Evolutionary conservation across 169 alveolate species (phyloP).

Genomic region (Hepatocystis sp.): DNA sequence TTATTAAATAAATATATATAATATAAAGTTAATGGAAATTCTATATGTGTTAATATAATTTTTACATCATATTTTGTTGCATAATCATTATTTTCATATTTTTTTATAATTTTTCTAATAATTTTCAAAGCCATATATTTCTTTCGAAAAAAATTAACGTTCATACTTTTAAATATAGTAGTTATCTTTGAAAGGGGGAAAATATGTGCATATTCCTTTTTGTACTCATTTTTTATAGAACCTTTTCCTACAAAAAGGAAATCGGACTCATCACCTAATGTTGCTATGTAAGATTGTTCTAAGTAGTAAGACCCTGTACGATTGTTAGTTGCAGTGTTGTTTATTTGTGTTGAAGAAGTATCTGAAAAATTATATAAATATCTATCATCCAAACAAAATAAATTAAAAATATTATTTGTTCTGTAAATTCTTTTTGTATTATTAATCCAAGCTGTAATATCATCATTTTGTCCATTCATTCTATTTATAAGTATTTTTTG

Average conservation of each 20-base stretch:
- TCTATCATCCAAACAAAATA: constrained; percentile 16
- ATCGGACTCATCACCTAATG: background rate
- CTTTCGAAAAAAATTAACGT: background rate
- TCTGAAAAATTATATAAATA: constrained; percentile 6
- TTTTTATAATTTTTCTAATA: constrained; percentile 32
- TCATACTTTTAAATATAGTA: background rate
- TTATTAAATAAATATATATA: constrained; percentile 24
- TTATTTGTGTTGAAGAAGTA: no score
- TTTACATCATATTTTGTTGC: constrained; percentile 43
- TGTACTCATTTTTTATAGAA: constrained; percentile 24
- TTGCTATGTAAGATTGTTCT: no score
- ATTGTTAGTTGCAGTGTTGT: no score
- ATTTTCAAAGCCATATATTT: constrained; percentile 42
- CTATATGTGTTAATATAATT: constrained; percentile 60
- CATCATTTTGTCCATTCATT: constrained; percentile 33
- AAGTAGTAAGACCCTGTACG: no score
- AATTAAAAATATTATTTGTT: constrained; percentile 9
- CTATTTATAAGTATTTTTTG: constrained; percentile 17
- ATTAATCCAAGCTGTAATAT: constrained; percentile 32
- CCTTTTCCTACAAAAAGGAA: constrained; percentile 68
- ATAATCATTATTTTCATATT: constrained; percentile 53
- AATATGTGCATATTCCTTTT: no score
- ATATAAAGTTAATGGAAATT: constrained; percentile 35
- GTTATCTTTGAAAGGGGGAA: background rate
- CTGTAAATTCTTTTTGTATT: constrained; percentile 40